Evolutionary conservation across 2,329 filamentous ascomycete genomes (phyloP), one percentile per base, ranked within the genome.

Genomic region (Fusarium sp.): DNA sequence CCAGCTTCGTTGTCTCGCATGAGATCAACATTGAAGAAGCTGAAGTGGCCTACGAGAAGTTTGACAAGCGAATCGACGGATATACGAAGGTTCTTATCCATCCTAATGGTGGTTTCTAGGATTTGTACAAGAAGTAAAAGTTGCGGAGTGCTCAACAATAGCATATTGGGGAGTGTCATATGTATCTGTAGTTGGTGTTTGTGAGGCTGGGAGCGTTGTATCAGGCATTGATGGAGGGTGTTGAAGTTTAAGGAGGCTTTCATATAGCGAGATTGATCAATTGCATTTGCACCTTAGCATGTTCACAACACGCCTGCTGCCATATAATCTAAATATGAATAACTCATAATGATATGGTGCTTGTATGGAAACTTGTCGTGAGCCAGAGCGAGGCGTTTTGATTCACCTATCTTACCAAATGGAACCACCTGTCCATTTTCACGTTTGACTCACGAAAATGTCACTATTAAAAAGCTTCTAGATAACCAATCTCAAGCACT

Each of bases 51-150:
- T 92, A 92, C 73, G 85, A 90, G 51, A 92, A 91, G 78, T 92
- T 92, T 75, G 90, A 92, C 76, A 87, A 89, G 80, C 82, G 90
- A 54, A 86, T 91, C 38, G 90, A 92, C 48, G 90, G 91, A 2
- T 92, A 91, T 70, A 91, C 90, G 18, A 92, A 92, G 81, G 90
- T 92, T 18, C 81, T 91, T 65, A 90, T 92, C 65, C 90, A 91
- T 76, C 90, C 90, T 0, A 92, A 92, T 70, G 90, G 90, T 9
- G 79, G 73, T 6, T 79, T 79, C 31, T 78, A 35, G 68, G 15
- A 13, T 3, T 5, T 42, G 24, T 33, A 28, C 15, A 16, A 28
- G 18, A 30, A 6, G 24, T 33, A 42, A 28, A 30, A 31, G 38
- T 10, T 44, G 18, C 24, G 38, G 36, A 20, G 18, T 28, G 24